Base-by-base conservation (phyloP, 75 land plant species). In the Selaginella tamariscina region DNA sequence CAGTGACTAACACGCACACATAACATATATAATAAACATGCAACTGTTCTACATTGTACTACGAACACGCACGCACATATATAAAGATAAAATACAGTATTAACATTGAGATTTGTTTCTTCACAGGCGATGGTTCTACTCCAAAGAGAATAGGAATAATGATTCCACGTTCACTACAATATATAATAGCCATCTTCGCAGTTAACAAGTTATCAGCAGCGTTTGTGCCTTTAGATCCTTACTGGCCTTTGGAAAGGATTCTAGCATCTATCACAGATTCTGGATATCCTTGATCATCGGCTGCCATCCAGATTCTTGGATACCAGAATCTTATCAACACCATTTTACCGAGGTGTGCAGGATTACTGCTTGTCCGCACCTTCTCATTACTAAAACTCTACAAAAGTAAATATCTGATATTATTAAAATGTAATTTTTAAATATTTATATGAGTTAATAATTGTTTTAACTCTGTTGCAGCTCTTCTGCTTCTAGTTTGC, bases 141-240 rank as follows among this genome's bases (percentile, higher is more conserved):
- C 88, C 88, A 20, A 72, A 69, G 49, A 76, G 75, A 24, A 71
- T 88, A 30, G 93, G 86, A 29, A 70, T 89, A 57, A 78, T 74
- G 44, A 71, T 77, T 72, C 77, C 55, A 0, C 89, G 86, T 55
- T 89, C 93, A 0, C 83, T 73, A 9, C 84, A 89, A 30, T 89
- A 89, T 71, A 62, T 89, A 21, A 74, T 82, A 55, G 73, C 86
- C 32, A 80, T 82, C 39, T 81, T 89, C 24, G 81, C 93, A 29
- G 75, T 84, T 62, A 64, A 86, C 9, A 77, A 80, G 64, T 72
- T 75, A 67, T 86, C 83, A 20, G 86, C 70, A 67, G 89, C 82
- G 32, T 84, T 89, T 66, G 27, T 89, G 62, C 93, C 93, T 31
- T 30, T 89, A 26, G 93, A 89, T 72, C 86, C 89, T 18, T 78